Evolutionary conservation across 192 early-diverging fungal genomes (phyloP), one percentile per base, ranked within the genome.

Genomic region (Linnemannia zychae): DNA sequence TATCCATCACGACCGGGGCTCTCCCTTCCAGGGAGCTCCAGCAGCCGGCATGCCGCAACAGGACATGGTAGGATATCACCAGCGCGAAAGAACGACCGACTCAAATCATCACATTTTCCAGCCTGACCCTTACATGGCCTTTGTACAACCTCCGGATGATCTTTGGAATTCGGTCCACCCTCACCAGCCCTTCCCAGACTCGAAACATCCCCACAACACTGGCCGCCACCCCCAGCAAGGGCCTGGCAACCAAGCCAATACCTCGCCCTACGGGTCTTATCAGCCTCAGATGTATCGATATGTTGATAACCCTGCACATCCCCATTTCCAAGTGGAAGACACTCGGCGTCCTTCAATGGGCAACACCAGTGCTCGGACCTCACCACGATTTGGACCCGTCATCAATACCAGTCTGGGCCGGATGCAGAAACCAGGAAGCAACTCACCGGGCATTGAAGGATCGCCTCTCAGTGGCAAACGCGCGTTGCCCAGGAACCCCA

Each of bases 141-240:
- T 85, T 76, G 63, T 85, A 22, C 82, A 84, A n/a, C 77, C 68
- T 18, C 67, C 73, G 15, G 83, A 85, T 66, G 83, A 85, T 18
- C n/a, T 75, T 33, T 85, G 74, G 73, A 60, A 60, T 34, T 85
- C 83, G 36, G 83, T 85, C n/a, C 83, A 85, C n/a, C 83, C 83
- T 24, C 77, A 85, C 38, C 83, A 85, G n/a, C 83, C 83, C 18
- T 76, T 73, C 28, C 83, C 83, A 24, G 83, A 85, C 60, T 79
- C 83, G 24, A 85, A 85, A 24, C 83, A 79, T 47, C 83, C 83
- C 28, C 83, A 85, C 37, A 85, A 71, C 28, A 79, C 78, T 28
- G 70, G 77, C 36, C 83, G 83, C 11, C 74, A 65, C 40, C 80
- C 80, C 11, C 74, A 72, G 16, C 81, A 77, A 38, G 76, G 72